Conservation (phyloP, 2,329 filamentous ascomycete genomes). For the Emericellopsis atlantica region DNA sequence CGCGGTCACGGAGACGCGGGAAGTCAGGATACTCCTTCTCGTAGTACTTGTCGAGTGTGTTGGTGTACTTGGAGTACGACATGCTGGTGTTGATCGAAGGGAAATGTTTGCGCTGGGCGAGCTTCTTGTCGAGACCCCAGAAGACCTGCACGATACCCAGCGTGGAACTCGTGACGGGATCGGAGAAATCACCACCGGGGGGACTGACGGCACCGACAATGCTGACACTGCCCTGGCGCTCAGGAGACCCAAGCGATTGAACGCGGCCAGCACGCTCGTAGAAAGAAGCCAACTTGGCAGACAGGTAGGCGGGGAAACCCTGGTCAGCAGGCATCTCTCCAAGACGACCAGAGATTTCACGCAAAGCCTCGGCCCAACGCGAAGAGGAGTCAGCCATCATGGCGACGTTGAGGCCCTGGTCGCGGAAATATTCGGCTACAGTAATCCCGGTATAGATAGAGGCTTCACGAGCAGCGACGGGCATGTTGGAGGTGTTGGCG, state of each 20-base stretch:
- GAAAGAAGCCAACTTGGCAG: constrained; percentile 95
- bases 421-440: constrained; percentile 91
- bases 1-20: constrained; percentile 80
- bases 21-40: constrained; percentile 90
- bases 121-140: constrained; percentile 99
- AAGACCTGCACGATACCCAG: constrained; percentile 98
- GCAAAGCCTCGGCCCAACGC: constrained; percentile 94
- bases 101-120: constrained; percentile 98
- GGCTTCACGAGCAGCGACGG: constrained; percentile 92
- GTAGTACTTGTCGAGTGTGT: constrained; percentile 82
- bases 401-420: constrained; percentile 92
- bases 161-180: constrained; percentile 88
- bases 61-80: constrained; percentile 96
- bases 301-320: constrained; percentile 95
- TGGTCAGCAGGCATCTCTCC: constrained; percentile 99
- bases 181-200: constrained; percentile 97
- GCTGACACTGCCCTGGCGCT: constrained; percentile 83
- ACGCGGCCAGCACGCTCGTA: constrained; percentile 96
- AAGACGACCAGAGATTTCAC: constrained; percentile 96
- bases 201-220: constrained; percentile 97
- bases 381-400: constrained; percentile 99
- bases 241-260: constrained; percentile 73
- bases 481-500: constrained; percentile 99
- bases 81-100: constrained; percentile 91
- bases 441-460: constrained; percentile 98